phyloP scores from a whole-genome alignment of 345 rosid species.

The Erysimum cheiranthoides region DNA sequence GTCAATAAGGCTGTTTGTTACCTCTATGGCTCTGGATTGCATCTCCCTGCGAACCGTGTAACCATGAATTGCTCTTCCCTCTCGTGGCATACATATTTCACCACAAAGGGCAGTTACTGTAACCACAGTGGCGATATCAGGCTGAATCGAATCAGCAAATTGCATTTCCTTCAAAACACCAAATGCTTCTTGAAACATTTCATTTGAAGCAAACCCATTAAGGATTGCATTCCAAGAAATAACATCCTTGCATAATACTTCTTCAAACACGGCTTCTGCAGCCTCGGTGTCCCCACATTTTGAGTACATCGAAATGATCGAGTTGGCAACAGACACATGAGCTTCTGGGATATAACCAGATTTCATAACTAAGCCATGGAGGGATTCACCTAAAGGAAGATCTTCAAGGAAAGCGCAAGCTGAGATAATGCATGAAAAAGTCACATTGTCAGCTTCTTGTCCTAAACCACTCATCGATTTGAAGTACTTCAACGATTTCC shows the following conservation, averaged over 20 bases:
- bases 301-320: conserved; percentile 62
- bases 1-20: conserved; percentile 55
- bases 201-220: conserved; percentile 57
- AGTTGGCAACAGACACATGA: conserved; percentile 56
- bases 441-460: conserved; percentile 52
- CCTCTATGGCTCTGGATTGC: conserved; percentile 37
- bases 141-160: conserved; percentile 34
- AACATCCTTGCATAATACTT: conserved; percentile 47
- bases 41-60: conserved; percentile 48
- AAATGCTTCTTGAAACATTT: conserved; percentile 52
- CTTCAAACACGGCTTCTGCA: conserved; percentile 51
- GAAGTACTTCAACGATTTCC: conserved; percentile 53
- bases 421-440: conserved; percentile 59
- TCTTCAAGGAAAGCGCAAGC: conserved; percentile 55
- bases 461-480: conserved; percentile 50
- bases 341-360: conserved; percentile 44
- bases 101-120: conserved; percentile 51
- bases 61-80: conserved; percentile 60
- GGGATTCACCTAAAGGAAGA: conserved; percentile 48
- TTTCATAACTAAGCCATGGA: conserved; percentile 55
- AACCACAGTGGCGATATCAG: conserved; percentile 54
- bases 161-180: conserved; percentile 57
- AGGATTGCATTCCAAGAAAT: conserved; percentile 66
- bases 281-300: conserved; percentile 49
- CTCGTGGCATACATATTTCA: conserved; percentile 48